Conservation (phyloP, 2,329 filamentous ascomycete genomes). For the Pseudogymnoascus verrucosus region DNA sequence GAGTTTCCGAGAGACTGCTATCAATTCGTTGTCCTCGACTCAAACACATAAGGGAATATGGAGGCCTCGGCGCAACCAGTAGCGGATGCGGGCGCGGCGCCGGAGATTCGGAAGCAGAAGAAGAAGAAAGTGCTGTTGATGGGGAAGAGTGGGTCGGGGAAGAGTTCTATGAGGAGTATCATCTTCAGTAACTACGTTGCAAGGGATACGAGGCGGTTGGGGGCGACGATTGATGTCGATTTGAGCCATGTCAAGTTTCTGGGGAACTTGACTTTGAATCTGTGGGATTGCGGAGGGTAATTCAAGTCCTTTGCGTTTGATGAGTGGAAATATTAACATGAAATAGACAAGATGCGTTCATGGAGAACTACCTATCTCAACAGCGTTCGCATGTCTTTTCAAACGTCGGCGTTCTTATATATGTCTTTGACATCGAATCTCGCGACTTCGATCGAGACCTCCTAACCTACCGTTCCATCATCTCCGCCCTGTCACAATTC, state of each 20-base stretch:
- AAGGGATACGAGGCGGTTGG: slow-evolving; percentile 84
- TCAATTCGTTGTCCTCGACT: neutral
- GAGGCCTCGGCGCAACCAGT: slow-evolving; percentile 2
- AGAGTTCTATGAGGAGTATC: slow-evolving; percentile 96
- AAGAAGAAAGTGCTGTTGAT: slow-evolving; percentile 83
- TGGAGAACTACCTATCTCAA: slow-evolving; percentile 94
- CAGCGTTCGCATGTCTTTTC: slow-evolving; percentile 95
- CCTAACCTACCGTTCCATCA: slow-evolving; percentile 84
- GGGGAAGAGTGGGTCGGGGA: slow-evolving; percentile 96
- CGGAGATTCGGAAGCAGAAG: slow-evolving; percentile 49
- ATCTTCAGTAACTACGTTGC: slow-evolving; percentile 99
- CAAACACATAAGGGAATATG: neutral
- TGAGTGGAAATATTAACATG: neutral
- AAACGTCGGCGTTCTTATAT: slow-evolving; percentile 93
- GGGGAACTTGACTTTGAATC: slow-evolving; percentile 90
- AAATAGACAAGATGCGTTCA: slow-evolving; percentile 91
- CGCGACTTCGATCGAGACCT: slow-evolving; percentile 90
- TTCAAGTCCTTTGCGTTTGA: slow-evolving; percentile 19
- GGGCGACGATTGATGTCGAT: slow-evolving; percentile 96
- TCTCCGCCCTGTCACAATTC: slow-evolving; percentile 80
- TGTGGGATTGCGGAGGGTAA: slow-evolving; percentile 95
- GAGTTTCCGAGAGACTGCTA: neutral
- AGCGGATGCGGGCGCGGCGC: slow-evolving; percentile 9
- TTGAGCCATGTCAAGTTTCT: slow-evolving; percentile 98
- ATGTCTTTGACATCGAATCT: slow-evolving; percentile 98